These are phyloP conservation scores for Echinosphaeria canescens DNA, from an alignment of 2,329 filamentous ascomycete species.

Conservation along the genomic window DNA sequence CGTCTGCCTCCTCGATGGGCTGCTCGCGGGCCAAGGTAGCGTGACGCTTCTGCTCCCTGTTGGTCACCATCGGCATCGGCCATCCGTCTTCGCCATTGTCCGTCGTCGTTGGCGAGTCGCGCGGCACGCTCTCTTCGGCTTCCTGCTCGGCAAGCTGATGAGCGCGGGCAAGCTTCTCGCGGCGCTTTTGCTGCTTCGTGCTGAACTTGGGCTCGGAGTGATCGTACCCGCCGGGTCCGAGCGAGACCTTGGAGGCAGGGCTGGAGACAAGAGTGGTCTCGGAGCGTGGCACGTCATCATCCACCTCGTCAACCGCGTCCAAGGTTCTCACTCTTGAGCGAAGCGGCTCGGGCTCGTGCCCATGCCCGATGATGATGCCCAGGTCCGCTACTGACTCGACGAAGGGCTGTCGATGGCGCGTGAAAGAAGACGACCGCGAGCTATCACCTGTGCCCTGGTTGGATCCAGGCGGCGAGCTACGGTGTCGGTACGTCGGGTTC, in stretches of 20 bases:
- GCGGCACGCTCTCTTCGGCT: neutral
- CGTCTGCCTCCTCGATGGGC: slow-evolving; percentile 4
- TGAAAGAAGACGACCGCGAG: slow-evolving; percentile 27
- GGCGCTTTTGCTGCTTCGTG: slow-evolving; percentile 26
- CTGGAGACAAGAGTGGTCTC: no score
- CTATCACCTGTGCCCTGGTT: no score
- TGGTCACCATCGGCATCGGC: slow-evolving; percentile 9
- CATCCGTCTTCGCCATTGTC: neutral
- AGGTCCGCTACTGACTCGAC: slow-evolving; percentile 23
- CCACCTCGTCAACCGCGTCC: no score
- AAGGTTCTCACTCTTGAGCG: no score
- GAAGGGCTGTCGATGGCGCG: slow-evolving; percentile 22
- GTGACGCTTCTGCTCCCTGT: slow-evolving; percentile 9
- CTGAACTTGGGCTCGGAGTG: slow-evolving; percentile 16
- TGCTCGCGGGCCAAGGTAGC: no score
- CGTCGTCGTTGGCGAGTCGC: neutral
- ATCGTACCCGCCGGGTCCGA: no score
- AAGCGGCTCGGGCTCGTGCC: no score
- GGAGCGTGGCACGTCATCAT: no score
- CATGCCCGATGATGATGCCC: slow-evolving; percentile 9
- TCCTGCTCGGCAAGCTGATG: slow-evolving; percentile 8
- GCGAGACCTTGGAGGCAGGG: no score
- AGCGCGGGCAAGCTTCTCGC: slow-evolving; percentile 16
- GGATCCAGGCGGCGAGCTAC: slow-evolving; percentile 40
- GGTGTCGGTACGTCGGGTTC: slow-evolving; percentile 37